Percentiles rank a stretch among this genome's conserved stretches.
Evolutionary conservation across 345 rosid species (phyloP).

Genomic region (Aethionema arabicum): DNA sequence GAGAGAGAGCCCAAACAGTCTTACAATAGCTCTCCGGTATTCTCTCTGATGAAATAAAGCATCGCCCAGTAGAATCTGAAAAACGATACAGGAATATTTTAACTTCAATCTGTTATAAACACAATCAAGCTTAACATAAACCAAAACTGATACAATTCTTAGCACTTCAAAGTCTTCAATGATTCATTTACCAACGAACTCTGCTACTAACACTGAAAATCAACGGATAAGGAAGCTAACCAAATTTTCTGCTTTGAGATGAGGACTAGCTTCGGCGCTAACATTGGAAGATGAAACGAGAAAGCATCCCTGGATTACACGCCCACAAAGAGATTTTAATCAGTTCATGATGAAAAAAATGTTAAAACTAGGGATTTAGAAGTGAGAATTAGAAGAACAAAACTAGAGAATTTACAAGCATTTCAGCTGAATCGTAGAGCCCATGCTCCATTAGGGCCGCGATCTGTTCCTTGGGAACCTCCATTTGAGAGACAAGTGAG

Average conservation of each 20-base stretch:
- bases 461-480: slow-evolving; percentile 81
- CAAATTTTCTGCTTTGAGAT: slow-evolving; percentile 88
- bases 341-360: neutral
- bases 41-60: slow-evolving; percentile 81
- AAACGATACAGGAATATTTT: slow-evolving; percentile 18
- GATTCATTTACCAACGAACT: neutral
- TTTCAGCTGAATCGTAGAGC: slow-evolving; percentile 75
- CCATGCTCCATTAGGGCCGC: slow-evolving; percentile 71
- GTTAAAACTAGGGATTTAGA: slow-evolving; percentile 22
- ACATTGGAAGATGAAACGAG: slow-evolving; percentile 77
- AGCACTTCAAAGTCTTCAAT: too few species aligned
- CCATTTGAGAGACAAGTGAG: slow-evolving; percentile 51
- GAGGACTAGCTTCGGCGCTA: slow-evolving; percentile 71
- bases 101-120: neutral
- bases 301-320: slow-evolving; percentile 61
- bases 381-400: neutral
- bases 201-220: neutral
- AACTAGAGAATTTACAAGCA: slow-evolving; percentile 51
- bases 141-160: too few species aligned
- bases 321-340: neutral
- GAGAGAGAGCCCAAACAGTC: slow-evolving; percentile 25
- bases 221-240: slow-evolving; percentile 33
- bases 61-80: slow-evolving; percentile 86
- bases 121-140: neutral
- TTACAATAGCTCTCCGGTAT: slow-evolving; percentile 83